Percentiles rank a stretch among this genome's conserved stretches.
phyloP scores from a whole-genome alignment of 495 filamentous ascomycete species.

The Letharia columbiana region DNA sequence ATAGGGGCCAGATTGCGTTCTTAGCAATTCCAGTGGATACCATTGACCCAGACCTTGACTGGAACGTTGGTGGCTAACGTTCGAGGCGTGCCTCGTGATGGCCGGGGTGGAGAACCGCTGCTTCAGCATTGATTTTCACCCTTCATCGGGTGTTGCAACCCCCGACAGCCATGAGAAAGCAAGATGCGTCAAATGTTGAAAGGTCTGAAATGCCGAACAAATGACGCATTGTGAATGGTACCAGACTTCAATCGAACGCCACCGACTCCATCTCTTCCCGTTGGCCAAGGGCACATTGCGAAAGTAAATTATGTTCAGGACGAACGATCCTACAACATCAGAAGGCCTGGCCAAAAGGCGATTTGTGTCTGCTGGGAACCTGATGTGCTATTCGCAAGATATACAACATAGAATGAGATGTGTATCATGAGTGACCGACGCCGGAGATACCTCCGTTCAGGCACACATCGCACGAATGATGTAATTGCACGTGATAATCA shows the following conservation, averaged over 20 bases:
- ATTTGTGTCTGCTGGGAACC: neutral
- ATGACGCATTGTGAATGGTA: neutral
- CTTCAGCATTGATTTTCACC: neutral
- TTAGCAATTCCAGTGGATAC: neutral
- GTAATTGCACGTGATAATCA: neutral
- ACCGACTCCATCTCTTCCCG: neutral
- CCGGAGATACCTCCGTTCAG: constrained; percentile 1
- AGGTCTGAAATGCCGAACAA: neutral
- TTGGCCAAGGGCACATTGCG: neutral
- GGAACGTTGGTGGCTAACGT: neutral
- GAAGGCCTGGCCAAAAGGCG: neutral
- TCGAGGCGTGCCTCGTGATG: neutral
- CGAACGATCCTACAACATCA: neutral
- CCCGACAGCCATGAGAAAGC: neutral
- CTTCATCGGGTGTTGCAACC: neutral
- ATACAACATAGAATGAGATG: no score
- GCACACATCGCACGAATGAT: neutral
- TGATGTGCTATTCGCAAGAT: neutral
- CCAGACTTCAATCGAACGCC: neutral
- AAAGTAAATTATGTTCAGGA: neutral
- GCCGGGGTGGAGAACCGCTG: neutral
- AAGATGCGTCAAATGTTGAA: neutral
- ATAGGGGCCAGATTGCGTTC: neutral
- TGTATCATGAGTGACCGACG: neutral
- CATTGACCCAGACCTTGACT: neutral